Conservation (phyloP, 192 early-diverging fungal species). For the Podila epicladia region DNA sequence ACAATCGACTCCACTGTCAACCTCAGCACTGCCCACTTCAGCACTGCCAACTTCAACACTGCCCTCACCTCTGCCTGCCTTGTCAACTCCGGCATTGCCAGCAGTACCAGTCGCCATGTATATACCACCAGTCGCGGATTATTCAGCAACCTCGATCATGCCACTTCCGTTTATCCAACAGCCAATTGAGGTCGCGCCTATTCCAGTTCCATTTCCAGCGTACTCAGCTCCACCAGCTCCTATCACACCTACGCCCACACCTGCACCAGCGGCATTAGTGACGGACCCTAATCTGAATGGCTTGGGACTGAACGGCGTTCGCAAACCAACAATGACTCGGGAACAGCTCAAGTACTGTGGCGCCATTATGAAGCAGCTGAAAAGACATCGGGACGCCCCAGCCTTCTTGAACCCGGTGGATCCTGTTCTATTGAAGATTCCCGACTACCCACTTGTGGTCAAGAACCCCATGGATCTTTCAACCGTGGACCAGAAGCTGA, state of each 20-base stretch:
- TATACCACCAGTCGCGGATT: too few species aligned
- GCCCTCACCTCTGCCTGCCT: not conserved
- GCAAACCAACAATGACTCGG: conserved; percentile 67
- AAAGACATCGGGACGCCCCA: conserved; percentile 79
- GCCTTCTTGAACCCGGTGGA: conserved; percentile 91
- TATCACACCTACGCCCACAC: not conserved
- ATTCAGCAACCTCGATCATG: too few species aligned
- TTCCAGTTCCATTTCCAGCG: too few species aligned
- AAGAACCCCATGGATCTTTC: conserved; percentile 83
- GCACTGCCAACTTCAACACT: not conserved
- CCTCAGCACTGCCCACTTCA: not conserved
- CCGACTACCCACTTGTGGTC: conserved; percentile 80
- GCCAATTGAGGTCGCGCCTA: not conserved
- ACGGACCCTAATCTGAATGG: not conserved
- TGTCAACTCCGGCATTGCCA: not conserved
- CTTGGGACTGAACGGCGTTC: conserved; percentile 1
- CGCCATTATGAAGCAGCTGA: conserved; percentile 78
- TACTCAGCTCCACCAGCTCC: not conserved
- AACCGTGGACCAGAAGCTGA: conserved; percentile 79
- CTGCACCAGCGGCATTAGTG: not conserved
- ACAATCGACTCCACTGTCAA: not conserved
- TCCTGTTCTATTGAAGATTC: conserved; percentile 75
- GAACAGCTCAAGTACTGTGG: conserved; percentile 87
- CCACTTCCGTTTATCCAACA: not conserved
- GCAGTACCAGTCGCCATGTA: not conserved